A percentile compares a stretch with the other conserved stretches of the same genome.
Evolutionary conservation across 2,329 filamentous ascomycete species (phyloP).

Genomic region (Colletotrichum sp.): DNA sequence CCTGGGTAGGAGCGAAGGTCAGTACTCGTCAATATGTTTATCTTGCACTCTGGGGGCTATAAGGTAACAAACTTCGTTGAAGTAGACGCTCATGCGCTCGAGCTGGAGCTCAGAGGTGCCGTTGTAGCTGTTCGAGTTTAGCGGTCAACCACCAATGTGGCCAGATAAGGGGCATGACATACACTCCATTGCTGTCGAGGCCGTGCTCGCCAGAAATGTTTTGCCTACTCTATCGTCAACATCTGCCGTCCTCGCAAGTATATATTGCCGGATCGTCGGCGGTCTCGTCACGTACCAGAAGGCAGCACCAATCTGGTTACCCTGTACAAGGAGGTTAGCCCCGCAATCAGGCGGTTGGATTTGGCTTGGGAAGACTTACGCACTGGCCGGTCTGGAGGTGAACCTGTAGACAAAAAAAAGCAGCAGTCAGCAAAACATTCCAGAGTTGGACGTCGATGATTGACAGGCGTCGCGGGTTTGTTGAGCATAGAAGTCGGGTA

Average conservation of each 20-base stretch:
- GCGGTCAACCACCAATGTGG: conserved; percentile 11
- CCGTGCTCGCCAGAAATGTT: conserved; percentile 91
- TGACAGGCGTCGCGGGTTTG: background rate
- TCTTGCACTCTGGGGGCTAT: background rate
- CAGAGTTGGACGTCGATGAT: background rate
- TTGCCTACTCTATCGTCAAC: conserved; percentile 64
- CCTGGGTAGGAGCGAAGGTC: conserved; percentile 55
- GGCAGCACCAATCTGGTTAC: conserved; percentile 99
- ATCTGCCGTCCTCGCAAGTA: background rate
- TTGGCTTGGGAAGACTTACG: conserved; percentile 60
- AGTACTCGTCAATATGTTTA: conserved; percentile 10
- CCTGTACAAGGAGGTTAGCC: conserved; percentile 64
- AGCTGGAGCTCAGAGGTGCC: conserved; percentile 98
- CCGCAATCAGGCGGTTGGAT: conserved; percentile 10
- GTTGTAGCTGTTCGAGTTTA: conserved; percentile 75
- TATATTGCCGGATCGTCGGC: conserved; percentile 9
- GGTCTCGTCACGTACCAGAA: conserved; percentile 76
- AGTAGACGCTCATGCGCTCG: conserved; percentile 99
- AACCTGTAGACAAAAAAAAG: conserved; percentile 70
- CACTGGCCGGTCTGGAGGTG: conserved; percentile 99
- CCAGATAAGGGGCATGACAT: conserved; percentile 48
- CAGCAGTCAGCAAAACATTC: conserved; percentile 56
- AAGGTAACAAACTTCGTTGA: conserved; percentile 69
- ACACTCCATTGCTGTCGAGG: conserved; percentile 96
- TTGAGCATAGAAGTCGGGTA: background rate